These are phyloP conservation scores for Volvox carteri DNA, from an alignment of 163 green algal genomes.

Conservation along the genomic window DNA sequence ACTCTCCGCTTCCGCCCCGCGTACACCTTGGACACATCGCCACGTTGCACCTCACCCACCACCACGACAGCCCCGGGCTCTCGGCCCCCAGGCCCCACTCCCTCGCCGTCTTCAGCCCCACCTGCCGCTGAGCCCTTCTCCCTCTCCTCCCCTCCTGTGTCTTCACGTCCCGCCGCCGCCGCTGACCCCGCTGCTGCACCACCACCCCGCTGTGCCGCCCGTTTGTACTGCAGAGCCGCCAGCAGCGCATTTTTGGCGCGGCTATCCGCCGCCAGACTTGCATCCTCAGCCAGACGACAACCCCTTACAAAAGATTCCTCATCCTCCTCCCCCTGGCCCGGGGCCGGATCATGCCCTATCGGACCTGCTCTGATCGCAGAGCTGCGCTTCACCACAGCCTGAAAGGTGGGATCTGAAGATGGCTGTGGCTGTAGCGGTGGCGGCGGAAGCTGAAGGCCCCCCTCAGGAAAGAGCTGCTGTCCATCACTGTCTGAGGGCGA, in stretches of 20 bases:
- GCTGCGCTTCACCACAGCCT: neutral
- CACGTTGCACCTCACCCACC: neutral
- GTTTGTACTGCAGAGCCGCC: slow-evolving; percentile 42
- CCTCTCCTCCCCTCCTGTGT: neutral
- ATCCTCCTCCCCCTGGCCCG: neutral
- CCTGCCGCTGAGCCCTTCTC: neutral
- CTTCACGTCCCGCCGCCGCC: too few species aligned
- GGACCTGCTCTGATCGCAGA: neutral
- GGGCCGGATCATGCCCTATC: neutral
- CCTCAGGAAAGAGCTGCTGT: neutral
- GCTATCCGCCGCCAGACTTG: neutral
- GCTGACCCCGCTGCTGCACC: neutral
- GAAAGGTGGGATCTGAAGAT: too few species aligned
- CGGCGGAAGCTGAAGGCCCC: neutral
- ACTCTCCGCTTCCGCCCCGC: neutral
- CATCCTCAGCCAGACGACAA: neutral
- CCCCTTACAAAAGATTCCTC: neutral
- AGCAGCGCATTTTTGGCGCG: slow-evolving; percentile 35
- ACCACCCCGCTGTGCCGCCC: too few species aligned
- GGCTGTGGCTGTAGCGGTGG: neutral
- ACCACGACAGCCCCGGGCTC: neutral
- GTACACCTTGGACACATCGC: slow-evolving; percentile 5
- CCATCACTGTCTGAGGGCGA: too few species aligned
- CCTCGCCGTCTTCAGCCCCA: neutral
- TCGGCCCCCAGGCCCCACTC: neutral